Conservation (phyloP, 2,329 filamentous ascomycete genomes). For the Sarocladium brachiariae region DNA sequence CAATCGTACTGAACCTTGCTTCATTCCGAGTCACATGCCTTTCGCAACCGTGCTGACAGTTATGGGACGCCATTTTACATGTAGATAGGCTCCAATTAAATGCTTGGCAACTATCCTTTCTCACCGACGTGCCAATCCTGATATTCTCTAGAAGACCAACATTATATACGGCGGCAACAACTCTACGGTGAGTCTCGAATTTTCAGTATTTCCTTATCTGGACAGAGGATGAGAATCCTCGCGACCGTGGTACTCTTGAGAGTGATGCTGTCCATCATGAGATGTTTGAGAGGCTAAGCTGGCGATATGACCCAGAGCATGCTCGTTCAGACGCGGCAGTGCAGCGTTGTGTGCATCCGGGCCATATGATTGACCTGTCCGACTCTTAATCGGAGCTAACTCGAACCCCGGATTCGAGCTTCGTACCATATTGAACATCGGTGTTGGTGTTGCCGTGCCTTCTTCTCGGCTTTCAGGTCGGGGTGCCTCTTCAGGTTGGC, state of each 20-base stretch:
- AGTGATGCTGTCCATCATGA: background rate
- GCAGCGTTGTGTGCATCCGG: background rate
- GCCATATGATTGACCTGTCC: background rate
- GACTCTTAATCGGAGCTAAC: constrained; percentile 11
- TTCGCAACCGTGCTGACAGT: too few species aligned
- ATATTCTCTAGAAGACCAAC: too few species aligned
- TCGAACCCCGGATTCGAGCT: constrained; percentile 4
- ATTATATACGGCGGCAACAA: too few species aligned
- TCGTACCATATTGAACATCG: background rate
- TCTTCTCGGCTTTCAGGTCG: constrained; percentile 1
- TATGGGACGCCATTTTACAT: too few species aligned
- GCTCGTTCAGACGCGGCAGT: background rate
- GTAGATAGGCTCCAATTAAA: too few species aligned
- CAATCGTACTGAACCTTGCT: too few species aligned
- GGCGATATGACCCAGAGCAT: background rate
- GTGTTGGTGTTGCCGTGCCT: background rate
- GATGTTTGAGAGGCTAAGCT: background rate
- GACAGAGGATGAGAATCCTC: background rate
- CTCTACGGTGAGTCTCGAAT: too few species aligned
- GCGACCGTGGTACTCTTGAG: background rate
- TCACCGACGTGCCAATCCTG: too few species aligned
- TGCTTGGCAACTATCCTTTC: too few species aligned
- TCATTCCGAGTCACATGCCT: too few species aligned
- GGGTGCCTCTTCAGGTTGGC: background rate
- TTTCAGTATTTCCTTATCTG: background rate